A percentile compares a stretch with the other conserved stretches of the same genome.
Conservation (phyloP, 1,139 yeast species). For the Taphrina populina region DNA sequence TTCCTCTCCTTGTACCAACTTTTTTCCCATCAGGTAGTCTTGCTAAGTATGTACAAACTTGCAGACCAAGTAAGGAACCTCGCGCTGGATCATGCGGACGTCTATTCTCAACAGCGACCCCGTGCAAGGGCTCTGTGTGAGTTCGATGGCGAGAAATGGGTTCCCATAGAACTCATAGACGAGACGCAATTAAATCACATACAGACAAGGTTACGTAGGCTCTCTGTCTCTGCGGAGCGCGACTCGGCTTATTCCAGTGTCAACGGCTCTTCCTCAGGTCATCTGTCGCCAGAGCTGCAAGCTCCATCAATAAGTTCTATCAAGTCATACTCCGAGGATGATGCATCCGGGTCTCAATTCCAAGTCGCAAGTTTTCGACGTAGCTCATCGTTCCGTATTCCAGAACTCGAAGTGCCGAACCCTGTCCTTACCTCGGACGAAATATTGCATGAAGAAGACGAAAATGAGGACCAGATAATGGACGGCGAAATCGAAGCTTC, state of each 20-base stretch:
- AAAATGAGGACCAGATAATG: neutral
- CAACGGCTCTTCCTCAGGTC: conserved; percentile 1
- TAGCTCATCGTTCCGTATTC: conserved; percentile 18
- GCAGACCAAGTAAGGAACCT: conserved; percentile 28
- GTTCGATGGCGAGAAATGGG: conserved; percentile 30
- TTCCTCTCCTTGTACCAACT: too few species aligned
- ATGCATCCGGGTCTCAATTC: neutral
- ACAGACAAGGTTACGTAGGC: conserved; percentile 3
- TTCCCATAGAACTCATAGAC: conserved; percentile 19
- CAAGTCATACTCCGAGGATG: neutral
- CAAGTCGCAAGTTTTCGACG: conserved; percentile 4
- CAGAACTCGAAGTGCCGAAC: conserved; percentile 1
- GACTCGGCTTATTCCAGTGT: conserved; percentile 17
- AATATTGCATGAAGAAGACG: neutral
- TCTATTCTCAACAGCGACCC: conserved; percentile 5
- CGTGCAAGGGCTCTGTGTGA: conserved; percentile 31
- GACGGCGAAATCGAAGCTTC: neutral
- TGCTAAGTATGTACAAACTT: conserved; percentile 2
- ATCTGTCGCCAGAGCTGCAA: neutral
- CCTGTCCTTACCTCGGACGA: neutral
- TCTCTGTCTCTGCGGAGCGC: conserved; percentile 1
- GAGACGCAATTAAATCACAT: neutral
- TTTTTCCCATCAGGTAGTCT: too few species aligned
- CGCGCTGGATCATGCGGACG: conserved; percentile 26
- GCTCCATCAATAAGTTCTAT: neutral